A percentile compares a stretch with the other conserved stretches of the same genome.
These are phyloP conservation scores for Aciculoconidium aculeatum DNA, from an alignment of 805 yeast genomes.

Conservation along the genomic window DNA sequence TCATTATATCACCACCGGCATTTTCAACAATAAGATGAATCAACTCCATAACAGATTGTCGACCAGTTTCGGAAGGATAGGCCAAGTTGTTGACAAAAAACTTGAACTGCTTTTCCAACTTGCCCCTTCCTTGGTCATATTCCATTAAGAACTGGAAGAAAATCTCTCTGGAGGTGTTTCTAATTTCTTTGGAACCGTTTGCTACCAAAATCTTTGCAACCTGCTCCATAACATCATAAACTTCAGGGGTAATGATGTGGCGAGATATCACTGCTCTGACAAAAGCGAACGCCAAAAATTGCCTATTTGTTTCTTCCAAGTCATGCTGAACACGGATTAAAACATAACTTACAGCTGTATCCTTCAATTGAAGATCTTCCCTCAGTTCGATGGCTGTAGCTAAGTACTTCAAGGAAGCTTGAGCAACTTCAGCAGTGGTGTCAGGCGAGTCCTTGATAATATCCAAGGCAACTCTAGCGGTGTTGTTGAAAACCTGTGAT, in stretches of 20 bases:
- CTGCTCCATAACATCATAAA: slow-evolving; percentile 81
- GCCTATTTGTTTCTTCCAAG: slow-evolving; percentile 81
- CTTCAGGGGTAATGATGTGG: slow-evolving; percentile 75
- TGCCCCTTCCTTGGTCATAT: slow-evolving; percentile 87
- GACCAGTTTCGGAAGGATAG: slow-evolving; percentile 81
- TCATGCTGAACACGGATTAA: slow-evolving; percentile 75
- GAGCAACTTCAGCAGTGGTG: slow-evolving; percentile 75
- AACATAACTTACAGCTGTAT: slow-evolving; percentile 66
- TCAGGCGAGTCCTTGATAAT: slow-evolving; percentile 71
- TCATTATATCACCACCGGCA: slow-evolving; percentile 52
- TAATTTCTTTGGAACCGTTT: slow-evolving; percentile 72
- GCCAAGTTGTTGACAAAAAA: slow-evolving; percentile 73
- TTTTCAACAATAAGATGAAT: slow-evolving; percentile 65
- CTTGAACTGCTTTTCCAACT: slow-evolving; percentile 76
- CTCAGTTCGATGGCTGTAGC: slow-evolving; percentile 68
- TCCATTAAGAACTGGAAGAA: slow-evolving; percentile 86
- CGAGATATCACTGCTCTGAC: slow-evolving; percentile 71
- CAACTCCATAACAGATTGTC: slow-evolving; percentile 87
- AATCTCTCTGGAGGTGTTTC: slow-evolving; percentile 79
- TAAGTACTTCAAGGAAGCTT: slow-evolving; percentile 68
- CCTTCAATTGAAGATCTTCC: slow-evolving; percentile 59
- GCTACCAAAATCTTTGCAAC: slow-evolving; percentile 85
- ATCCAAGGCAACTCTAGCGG: slow-evolving; percentile 55
- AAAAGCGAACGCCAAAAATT: slow-evolving; percentile 82
- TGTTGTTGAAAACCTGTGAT: slow-evolving; percentile 47